Evolutionary conservation across 345 rosid species (phyloP).

Genomic region (Gossypium herbaceum): DNA sequence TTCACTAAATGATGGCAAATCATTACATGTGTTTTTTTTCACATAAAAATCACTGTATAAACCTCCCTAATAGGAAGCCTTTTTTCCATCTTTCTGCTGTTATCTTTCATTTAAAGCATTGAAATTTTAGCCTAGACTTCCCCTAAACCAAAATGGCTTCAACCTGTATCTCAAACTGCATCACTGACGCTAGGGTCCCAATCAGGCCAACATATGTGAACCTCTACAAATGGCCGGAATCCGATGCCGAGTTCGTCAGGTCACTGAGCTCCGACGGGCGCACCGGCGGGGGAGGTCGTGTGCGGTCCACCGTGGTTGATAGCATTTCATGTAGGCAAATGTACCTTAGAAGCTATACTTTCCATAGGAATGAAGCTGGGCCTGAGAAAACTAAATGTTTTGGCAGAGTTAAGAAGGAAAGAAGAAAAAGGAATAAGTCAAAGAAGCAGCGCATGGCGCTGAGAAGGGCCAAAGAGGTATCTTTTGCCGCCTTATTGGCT

Average conservation of each 20-base stretch:
- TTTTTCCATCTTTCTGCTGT: neutral
- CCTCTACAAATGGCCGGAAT: constrained; percentile 76
- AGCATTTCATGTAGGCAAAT: constrained; percentile 79
- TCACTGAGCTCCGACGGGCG: constrained; percentile 36
- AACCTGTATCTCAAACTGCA: constrained; percentile 74
- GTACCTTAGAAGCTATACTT: constrained; percentile 79
- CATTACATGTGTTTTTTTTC: neutral
- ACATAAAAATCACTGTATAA: neutral
- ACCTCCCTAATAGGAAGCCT: neutral
- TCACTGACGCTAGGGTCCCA: constrained; percentile 62
- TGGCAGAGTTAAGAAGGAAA: constrained; percentile 31
- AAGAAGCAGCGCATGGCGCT: neutral
- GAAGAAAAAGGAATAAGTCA: constrained; percentile 19
- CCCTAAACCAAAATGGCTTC: constrained; percentile 40
- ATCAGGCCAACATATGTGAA: constrained; percentile 63
- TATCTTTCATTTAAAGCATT: neutral
- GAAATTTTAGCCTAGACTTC: neutral
- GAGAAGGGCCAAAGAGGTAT: neutral
- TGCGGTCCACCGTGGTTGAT: constrained; percentile 56
- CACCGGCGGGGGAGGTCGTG: constrained; percentile 13
- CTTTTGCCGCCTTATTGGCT: constrained; percentile 29
- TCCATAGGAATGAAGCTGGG: constrained; percentile 47
- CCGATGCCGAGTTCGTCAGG: constrained; percentile 59
- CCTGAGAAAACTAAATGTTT: constrained; percentile 40
- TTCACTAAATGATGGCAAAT: neutral